Base-by-base conservation (phyloP, 2,329 filamentous ascomycete genomes). In the Pseudogymnoascus sp. region DNA sequence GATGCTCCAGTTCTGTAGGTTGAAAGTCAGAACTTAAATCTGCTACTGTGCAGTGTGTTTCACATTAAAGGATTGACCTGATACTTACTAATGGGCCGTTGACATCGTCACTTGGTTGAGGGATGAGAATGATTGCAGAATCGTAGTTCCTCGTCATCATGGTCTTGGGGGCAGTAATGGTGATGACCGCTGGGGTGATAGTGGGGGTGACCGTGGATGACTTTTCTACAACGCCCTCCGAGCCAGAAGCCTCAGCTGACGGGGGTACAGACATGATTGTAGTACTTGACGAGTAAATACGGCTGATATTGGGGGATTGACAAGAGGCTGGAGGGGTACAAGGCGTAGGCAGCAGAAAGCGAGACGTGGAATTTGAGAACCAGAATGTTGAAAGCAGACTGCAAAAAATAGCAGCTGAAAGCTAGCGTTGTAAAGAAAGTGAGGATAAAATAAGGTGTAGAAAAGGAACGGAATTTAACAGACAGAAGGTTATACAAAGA, bases 71-170 rank as follows among this genome's bases (percentile, higher is more conserved):
- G 5, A 55, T 8, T 34, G 26, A 48, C 7, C n/a, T 33, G 3
- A 38, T 34, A 63, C 65, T 62, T 68, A 73, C 71, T 63, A 73
- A 60, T 34, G 72, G 72, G 61, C 74, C 72, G 13, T 65, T 61
- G 18, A 70, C 65, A 56, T 72, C 67, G 59, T 65, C 63, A 59
- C 67, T 71, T 6, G 72, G 71, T n/a, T 64, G 66, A 5, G 72
- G 74, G 30, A 76, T 72, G n/a, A 75, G 63, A 28, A 74, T 70
- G 45, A 75, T 56, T 13, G 61, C 34, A 39, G 9, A 39, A 15
- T 58, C 59, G 33, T 39, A 28, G 30, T 30, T 21, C n/a, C 18
- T 41, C 21, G 58, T 39, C 34, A 57, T 28, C 13, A 30, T 35
- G 10, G 21, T 15, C 9, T 23, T 18, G 9, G 45, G 57, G 30